Evolutionary conservation across 345 rosid genomes (phyloP).

Genomic region (sweet orange (Citrus sinensis)): DNA sequence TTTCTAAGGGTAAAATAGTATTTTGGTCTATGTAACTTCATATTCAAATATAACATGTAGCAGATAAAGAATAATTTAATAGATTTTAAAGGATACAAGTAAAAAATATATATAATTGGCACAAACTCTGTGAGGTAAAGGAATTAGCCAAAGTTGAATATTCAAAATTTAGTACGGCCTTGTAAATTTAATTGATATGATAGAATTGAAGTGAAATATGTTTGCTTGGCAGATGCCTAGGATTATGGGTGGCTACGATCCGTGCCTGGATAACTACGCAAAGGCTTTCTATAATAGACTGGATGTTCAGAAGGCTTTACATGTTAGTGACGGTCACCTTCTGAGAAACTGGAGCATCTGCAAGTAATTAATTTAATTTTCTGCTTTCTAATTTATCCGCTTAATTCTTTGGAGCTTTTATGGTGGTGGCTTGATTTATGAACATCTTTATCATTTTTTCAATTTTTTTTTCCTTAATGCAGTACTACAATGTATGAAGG

Average conservation of each 20-base stretch:
- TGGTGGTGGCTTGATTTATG: not conserved
- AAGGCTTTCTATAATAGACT: slow-evolving; percentile 65
- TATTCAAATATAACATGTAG: too few relatives aligned
- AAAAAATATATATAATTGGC: too few relatives aligned
- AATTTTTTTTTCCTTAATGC: slow-evolving; percentile 8
- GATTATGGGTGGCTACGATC: slow-evolving; percentile 80
- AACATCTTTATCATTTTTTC: not conserved
- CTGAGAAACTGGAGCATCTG: slow-evolving; percentile 87
- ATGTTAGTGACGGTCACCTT: slow-evolving; percentile 60
- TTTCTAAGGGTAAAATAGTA: too few relatives aligned
- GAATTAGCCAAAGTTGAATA: too few relatives aligned
- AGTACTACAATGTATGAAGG: slow-evolving; percentile 46
- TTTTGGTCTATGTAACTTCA: too few relatives aligned
- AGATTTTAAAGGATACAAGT: too few relatives aligned
- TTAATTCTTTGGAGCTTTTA: not conserved
- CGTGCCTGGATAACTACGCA: slow-evolving; percentile 77
- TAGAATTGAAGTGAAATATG: not conserved
- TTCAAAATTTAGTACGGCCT: not conserved
- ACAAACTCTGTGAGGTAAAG: too few relatives aligned
- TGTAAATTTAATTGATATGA: not conserved
- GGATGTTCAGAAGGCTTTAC: slow-evolving; percentile 83
- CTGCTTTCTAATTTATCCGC: too few relatives aligned
- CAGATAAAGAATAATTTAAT: too few relatives aligned
- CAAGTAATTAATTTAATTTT: slow-evolving; percentile 48
- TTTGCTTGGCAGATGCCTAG: slow-evolving; percentile 55